A percentile compares a stretch with the other conserved stretches of the same genome.
Conservation (phyloP, 139 green algal genomes). For the Edaphochlamys debaryana region DNA sequence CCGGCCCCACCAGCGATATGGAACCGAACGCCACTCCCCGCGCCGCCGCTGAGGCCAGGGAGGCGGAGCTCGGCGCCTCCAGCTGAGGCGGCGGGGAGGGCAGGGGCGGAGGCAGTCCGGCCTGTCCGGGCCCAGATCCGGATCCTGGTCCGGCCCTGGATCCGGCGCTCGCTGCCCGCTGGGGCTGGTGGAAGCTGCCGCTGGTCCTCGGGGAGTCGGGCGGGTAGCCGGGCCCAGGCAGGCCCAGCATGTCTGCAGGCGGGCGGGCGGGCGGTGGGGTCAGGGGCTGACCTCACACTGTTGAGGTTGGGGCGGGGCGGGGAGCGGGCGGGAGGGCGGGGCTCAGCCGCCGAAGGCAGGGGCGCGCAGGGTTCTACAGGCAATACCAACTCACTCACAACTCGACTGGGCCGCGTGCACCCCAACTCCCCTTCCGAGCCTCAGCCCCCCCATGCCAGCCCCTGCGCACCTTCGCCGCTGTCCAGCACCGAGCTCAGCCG, state of each 20-base stretch:
- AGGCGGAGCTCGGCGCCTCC: neutral
- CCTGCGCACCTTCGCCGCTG: neutral
- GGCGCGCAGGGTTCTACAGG: too few species aligned
- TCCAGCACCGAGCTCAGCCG: neutral
- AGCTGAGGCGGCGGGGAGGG: neutral
- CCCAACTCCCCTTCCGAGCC: neutral
- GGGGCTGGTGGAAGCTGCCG: neutral
- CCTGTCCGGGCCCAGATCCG: neutral
- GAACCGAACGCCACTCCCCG: constrained; percentile 12
- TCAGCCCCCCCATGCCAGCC: neutral
- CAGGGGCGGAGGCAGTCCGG: neutral
- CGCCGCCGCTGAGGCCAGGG: neutral
- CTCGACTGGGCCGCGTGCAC: neutral
- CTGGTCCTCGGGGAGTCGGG: neutral
- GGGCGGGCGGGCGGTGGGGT: too few species aligned
- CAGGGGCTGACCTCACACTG: too few species aligned
- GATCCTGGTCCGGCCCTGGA: neutral
- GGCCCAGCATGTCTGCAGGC: neutral
- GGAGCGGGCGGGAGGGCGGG: too few species aligned
- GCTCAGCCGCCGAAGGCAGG: neutral
- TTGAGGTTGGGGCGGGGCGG: too few species aligned
- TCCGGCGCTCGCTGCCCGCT: too few species aligned
- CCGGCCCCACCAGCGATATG: constrained; percentile 3
- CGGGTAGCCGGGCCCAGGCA: neutral
- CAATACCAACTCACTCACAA: neutral